Evolutionary conservation across 225 moss, liverwort and hornwort genomes (phyloP).

Genomic region (Sphagnum tenellum): DNA sequence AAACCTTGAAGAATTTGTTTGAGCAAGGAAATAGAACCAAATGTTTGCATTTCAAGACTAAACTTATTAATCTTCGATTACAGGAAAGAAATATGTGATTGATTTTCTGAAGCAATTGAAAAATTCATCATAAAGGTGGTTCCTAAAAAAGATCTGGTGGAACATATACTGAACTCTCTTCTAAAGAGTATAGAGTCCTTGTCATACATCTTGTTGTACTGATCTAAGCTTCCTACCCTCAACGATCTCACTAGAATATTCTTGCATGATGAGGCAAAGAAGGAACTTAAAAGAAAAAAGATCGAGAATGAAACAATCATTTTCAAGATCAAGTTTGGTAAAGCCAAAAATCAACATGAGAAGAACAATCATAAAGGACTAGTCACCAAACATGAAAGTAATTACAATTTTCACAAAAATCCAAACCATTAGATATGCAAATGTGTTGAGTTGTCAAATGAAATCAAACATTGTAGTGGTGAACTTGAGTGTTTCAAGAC

Average conservation of each 20-base stretch:
- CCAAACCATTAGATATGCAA: neutral
- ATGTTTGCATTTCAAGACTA: no score
- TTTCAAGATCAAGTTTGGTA: no score
- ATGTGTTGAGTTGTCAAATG: neutral
- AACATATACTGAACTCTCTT: neutral
- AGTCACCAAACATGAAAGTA: neutral
- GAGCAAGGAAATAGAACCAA: no score
- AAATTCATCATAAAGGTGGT: neutral
- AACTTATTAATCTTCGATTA: no score
- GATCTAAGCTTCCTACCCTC: neutral
- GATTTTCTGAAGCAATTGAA: neutral
- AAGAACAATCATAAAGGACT: neutral
- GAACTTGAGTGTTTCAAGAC: neutral
- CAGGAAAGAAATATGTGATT: neutral
- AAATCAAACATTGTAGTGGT: neutral
- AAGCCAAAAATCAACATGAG: neutral
- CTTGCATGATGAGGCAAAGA: neutral
- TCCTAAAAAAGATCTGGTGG: neutral
- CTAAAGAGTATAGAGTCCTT: neutral
- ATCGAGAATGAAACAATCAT: neutral
- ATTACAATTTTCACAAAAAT: neutral
- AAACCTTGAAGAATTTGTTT: no score
- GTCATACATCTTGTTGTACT: neutral
- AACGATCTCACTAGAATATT: neutral
- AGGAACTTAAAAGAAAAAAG: neutral